Conservation (phyloP, 345 rosid genomes). For the Stellera chamaejasme region DNA sequence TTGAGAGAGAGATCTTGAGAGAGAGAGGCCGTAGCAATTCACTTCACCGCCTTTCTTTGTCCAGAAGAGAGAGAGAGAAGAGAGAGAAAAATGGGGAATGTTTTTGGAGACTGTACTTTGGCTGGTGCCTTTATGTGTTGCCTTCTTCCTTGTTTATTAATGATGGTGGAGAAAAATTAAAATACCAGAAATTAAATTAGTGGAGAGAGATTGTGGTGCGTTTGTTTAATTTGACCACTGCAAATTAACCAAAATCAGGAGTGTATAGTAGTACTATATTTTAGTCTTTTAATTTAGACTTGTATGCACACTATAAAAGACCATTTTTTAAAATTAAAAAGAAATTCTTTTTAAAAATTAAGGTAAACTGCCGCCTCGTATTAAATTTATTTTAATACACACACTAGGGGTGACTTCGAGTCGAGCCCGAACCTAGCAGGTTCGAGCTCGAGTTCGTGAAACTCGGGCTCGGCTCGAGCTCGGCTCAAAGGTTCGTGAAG, state of each 20-base stretch:
- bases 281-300: conserved; percentile 1
- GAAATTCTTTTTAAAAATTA: too few species aligned
- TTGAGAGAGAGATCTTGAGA: conserved; percentile 18
- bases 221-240: conserved; percentile 36
- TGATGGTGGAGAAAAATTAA: conserved; percentile 3
- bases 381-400: too few species aligned
- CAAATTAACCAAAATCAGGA: conserved; percentile 4
- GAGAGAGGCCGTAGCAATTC: conserved; percentile 11
- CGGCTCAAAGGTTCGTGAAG: too few species aligned
- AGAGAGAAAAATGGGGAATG: conserved; percentile 40
- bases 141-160: conserved; percentile 20
- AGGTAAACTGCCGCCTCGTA: too few species aligned
- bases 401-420: too few species aligned
- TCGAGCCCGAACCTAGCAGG: too few species aligned
- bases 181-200: background rate
- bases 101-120: conserved; percentile 23
- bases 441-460: too few species aligned
- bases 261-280: too few species aligned
- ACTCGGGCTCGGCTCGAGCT: too few species aligned
- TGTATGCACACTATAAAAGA: too few species aligned
- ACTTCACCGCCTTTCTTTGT: conserved; percentile 31
- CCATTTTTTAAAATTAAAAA: too few species aligned
- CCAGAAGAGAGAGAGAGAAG: conserved; percentile 41
- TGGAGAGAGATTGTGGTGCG: background rate
- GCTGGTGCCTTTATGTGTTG: conserved; percentile 37